Evolutionary conservation across 805 yeast species (phyloP).

Genomic region (Candida saitoana): DNA sequence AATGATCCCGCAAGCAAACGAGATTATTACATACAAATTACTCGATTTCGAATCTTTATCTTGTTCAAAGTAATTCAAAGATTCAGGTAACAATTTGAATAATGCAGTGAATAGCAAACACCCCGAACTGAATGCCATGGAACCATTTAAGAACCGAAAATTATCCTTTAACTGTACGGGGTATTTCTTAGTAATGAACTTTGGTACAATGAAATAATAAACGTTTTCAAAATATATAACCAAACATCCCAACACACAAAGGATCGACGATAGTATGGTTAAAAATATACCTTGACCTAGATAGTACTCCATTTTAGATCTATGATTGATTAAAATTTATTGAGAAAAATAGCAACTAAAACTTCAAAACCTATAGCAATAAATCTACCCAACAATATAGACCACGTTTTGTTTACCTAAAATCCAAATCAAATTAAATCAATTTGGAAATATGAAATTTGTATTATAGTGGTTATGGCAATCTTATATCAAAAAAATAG

Average conservation of each 20-base stretch:
- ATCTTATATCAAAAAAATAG: no score
- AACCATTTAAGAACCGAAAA: slow-evolving; percentile 63
- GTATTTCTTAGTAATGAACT: slow-evolving; percentile 30
- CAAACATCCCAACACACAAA: slow-evolving; percentile 69
- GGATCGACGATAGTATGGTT: slow-evolving; percentile 59
- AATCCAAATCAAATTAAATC: no score
- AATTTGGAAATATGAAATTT: no score
- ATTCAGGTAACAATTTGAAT: slow-evolving; percentile 71
- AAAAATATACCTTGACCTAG: slow-evolving; percentile 60
- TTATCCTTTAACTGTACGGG: slow-evolving; percentile 56
- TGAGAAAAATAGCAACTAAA: no score
- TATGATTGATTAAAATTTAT: no score
- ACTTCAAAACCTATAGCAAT: background rate
- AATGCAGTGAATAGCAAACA: slow-evolving; percentile 77
- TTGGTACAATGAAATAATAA: slow-evolving; percentile 42
- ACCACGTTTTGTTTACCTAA: no score
- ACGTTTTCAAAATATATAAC: slow-evolving; percentile 60
- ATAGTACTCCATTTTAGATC: background rate
- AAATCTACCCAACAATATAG: no score
- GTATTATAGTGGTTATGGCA: background rate
- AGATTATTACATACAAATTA: slow-evolving; percentile 39
- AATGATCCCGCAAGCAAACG: slow-evolving; percentile 56
- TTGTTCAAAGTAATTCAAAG: slow-evolving; percentile 41
- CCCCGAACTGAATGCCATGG: slow-evolving; percentile 77
- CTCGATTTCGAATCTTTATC: slow-evolving; percentile 11